phyloP scores from a whole-genome alignment of 164 flowering plant genomes.

The Kingdonia uniflora region DNA sequence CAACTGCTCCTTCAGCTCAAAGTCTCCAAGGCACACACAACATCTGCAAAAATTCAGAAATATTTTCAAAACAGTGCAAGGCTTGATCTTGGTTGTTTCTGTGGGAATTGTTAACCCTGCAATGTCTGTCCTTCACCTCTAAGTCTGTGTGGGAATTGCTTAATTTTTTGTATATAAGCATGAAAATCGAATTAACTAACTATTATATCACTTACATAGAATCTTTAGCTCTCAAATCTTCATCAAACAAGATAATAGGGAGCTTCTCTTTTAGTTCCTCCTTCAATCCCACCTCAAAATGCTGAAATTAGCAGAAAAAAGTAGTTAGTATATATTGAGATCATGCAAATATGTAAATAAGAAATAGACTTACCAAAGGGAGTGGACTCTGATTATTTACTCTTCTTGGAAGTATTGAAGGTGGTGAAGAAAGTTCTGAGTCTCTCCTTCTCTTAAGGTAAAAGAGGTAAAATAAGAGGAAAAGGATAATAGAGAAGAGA shows the following conservation, averaged over 20 bases:
- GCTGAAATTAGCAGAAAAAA: slow-evolving; percentile 18
- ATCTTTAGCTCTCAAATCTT: slow-evolving; percentile 40
- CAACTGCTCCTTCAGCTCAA: slow-evolving; percentile 60
- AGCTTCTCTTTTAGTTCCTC: slow-evolving; percentile 50
- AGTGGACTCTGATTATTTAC: slow-evolving; percentile 19
- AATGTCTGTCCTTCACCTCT: no score
- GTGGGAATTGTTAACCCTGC: no score
- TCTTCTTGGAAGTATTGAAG: slow-evolving; percentile 21
- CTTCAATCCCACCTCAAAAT: slow-evolving; percentile 34
- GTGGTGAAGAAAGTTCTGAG: slow-evolving; percentile 23
- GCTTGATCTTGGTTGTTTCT: no score
- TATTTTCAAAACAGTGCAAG: background rate
- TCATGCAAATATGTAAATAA: slow-evolving; percentile 15
- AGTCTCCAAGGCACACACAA: slow-evolving; percentile 86
- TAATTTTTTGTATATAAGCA: no score
- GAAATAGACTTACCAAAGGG: slow-evolving; percentile 4
- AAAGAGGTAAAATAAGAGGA: slow-evolving; percentile 66
- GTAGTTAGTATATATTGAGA: background rate
- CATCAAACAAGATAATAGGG: slow-evolving; percentile 46
- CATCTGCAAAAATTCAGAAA: slow-evolving; percentile 31
- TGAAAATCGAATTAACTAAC: no score
- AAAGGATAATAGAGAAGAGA: slow-evolving; percentile 61
- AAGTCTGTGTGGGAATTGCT: no score
- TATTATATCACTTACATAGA: slow-evolving; percentile 44
- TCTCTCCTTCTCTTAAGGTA: slow-evolving; percentile 71